Evolutionary conservation across 2,329 filamentous ascomycete genomes (phyloP), one percentile per base, ranked within the genome.

Genomic region (Penicillium sp.): DNA sequence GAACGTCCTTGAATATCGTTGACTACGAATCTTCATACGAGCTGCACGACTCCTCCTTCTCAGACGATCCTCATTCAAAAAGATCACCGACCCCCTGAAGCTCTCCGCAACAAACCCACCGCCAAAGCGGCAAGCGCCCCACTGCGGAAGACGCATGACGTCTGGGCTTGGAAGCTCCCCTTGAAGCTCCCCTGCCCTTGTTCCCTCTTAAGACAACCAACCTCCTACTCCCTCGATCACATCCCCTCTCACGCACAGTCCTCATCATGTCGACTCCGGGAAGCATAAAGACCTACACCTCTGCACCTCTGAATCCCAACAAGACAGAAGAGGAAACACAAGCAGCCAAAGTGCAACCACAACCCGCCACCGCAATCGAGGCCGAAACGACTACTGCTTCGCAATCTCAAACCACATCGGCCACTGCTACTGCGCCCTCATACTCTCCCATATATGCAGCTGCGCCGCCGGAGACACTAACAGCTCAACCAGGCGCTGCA

Each of bases 401-500:
- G 0, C 54, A 64, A 58, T 60, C 67, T 28, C 53, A 50, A 49
- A 61, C 56, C 22, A 63, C 65, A 9, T 55, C 69, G 40, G 64
- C 69, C n/a, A 70, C 68, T 10, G 64, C 70, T 37, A 70, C 69
- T 22, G 73, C 66, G 59, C 72, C 75, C 49, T 58, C 82, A 70
- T 65, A 79, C 77, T 63, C 71, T 3, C 69, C 72, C 1, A 65
- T 73, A 40, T 70, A 70, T 47, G 65, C 71, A n/a, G 68, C 72
- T 35, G 64, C 66, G 1, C 59, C 64, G 22, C 58, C 66, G 19
- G 61, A 65, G 50, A 60, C 51, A 38, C 57, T 13, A 19, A 53
- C 35, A 53, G 76, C 80, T 1, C 75, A 80, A 56, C 77, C 82
- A 38, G 81, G 81, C 65, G 77, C 80, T 59, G 77, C 73, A 30